Evolutionary conservation across 2,329 filamentous ascomycete genomes (phyloP), one percentile per base, ranked within the genome.

Genomic region (Beauveria rudraprayagi): DNA sequence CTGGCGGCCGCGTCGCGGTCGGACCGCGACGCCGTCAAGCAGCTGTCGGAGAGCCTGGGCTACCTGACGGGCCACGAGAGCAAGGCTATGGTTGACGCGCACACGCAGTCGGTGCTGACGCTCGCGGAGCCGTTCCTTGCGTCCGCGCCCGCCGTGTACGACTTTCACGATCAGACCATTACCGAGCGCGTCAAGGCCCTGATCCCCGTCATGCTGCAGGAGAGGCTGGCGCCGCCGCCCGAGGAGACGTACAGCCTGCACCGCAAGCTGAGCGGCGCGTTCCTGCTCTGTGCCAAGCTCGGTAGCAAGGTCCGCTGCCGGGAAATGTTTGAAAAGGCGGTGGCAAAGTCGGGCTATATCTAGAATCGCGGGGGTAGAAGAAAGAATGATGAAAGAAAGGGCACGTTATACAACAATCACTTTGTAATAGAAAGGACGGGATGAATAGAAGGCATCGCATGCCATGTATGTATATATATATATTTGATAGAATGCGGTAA

Each of bases 211-310:
- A 99, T 99, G 94, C 81, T 99, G 52, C 84, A 85, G 61, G 94
- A 99, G 78, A 79, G 94, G 41, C 77, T 99, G 22, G 86, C 91
- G 17, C 93, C 94, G 26, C 94, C 95, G 26, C 94, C 94, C 0
- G 95, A 99, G 76, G 94, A 99, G 80, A 99, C 94, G 57, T 99
- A 99, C 71, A 93, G 89, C 71, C 76, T 99, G 69, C 94, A 99
- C 75, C 84, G 94, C 63, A 99, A 99, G 77, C 77, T 99, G 60
- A 96, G 92, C 72, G 94, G 94, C 0, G 95, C 94, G 0, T 99
- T 99, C 71, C 75, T 99, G 69, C 79, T 99, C 19, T 99, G 94
- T 73, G 92, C 94, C 0, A 83, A 86, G 66, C 73, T 99, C 63
- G 92, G 91, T 3, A 96, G 91, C 72, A 82, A 85, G 65, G 92